A percentile compares a stretch with the other conserved stretches of the same genome.
phyloP scores from a whole-genome alignment of 2,329 filamentous ascomycete genomes.

The Chrysosporium queenslandicum region DNA sequence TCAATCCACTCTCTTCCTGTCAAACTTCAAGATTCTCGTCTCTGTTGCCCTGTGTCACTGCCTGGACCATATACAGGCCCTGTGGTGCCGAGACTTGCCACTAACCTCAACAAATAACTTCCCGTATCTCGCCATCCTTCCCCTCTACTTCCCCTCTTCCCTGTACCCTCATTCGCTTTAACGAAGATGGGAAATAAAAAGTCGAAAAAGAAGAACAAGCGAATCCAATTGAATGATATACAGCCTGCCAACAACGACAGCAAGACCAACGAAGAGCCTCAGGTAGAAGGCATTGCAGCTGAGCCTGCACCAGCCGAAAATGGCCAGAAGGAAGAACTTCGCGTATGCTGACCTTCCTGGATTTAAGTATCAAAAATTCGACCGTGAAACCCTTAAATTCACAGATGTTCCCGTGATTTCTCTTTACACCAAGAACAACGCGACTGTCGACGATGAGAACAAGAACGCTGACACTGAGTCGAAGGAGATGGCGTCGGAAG shows the following conservation, averaged over 20 bases:
- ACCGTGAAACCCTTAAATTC: slow-evolving; percentile 31
- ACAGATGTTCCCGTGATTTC: slow-evolving; percentile 30
- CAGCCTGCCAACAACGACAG: slow-evolving; percentile 18
- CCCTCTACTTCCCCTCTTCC: slow-evolving; percentile 11
- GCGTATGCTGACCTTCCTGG: slow-evolving; percentile 38
- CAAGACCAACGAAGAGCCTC: slow-evolving; percentile 22
- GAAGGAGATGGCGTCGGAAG: slow-evolving; percentile 23
- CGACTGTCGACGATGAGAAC: slow-evolving; percentile 32
- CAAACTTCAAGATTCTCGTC: slow-evolving; percentile 1
- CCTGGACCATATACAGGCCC: slow-evolving; percentile 8
- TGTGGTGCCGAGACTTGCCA: slow-evolving; percentile 15
- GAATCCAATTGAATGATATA: slow-evolving; percentile 24
- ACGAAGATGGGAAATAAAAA: slow-evolving; percentile 27
- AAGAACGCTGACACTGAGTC: slow-evolving; percentile 28
- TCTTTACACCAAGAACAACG: slow-evolving; percentile 23
- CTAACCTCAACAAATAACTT: slow-evolving; percentile 15
- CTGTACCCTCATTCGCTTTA: slow-evolving; percentile 1
- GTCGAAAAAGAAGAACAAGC: slow-evolving; percentile 29
- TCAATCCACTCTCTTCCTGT: slow-evolving; percentile 8
- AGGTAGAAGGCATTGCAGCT: slow-evolving; percentile 25
- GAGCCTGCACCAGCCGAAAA: slow-evolving; percentile 28
- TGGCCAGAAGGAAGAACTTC: slow-evolving; percentile 25
- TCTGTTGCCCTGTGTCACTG: slow-evolving; percentile 13
- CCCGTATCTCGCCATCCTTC: slow-evolving; percentile 9
- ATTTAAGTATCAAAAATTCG: slow-evolving; percentile 37